Evolutionary conservation across 192 early-diverging fungal species (phyloP).

Genomic region (Coemansia erecta): DNA sequence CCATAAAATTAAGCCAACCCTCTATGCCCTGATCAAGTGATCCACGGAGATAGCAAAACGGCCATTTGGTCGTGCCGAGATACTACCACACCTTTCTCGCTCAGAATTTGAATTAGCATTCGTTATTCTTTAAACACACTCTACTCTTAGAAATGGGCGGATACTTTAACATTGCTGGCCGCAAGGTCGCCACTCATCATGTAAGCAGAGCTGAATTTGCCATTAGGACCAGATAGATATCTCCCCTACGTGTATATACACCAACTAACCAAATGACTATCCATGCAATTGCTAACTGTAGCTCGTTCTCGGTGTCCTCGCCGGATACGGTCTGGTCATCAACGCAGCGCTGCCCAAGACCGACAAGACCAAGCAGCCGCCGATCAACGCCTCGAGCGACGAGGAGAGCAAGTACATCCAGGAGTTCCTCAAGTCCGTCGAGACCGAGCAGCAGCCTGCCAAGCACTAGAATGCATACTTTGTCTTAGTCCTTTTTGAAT

Average conservation of each 20-base stretch:
- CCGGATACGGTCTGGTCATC: constrained; percentile 36
- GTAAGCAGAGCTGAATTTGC: constrained; percentile 22
- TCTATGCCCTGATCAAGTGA: neutral
- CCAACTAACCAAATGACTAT: no score
- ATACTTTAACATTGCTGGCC: constrained; percentile 53
- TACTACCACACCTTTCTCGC: neutral
- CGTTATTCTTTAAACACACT: neutral
- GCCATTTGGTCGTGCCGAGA: no score
- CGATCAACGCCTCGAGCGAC: constrained; percentile 44
- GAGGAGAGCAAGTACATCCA: constrained; percentile 53
- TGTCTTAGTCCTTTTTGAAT: constrained; percentile 8
- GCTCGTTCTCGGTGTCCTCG: constrained; percentile 52
- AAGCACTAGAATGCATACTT: constrained; percentile 11
- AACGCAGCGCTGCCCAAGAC: constrained; percentile 38
- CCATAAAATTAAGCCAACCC: neutral
- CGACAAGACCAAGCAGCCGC: constrained; percentile 49
- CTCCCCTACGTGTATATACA: neutral
- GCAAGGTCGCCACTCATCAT: constrained; percentile 50
- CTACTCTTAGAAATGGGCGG: constrained; percentile 28
- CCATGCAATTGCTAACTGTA: no score
- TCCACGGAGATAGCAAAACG: no score
- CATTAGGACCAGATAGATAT: neutral
- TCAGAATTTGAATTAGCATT: neutral
- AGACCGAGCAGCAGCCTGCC: constrained; percentile 42
- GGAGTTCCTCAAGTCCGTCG: constrained; percentile 52